Conservation (phyloP, 331 rosid genomes). For the Arachis monticola region DNA sequence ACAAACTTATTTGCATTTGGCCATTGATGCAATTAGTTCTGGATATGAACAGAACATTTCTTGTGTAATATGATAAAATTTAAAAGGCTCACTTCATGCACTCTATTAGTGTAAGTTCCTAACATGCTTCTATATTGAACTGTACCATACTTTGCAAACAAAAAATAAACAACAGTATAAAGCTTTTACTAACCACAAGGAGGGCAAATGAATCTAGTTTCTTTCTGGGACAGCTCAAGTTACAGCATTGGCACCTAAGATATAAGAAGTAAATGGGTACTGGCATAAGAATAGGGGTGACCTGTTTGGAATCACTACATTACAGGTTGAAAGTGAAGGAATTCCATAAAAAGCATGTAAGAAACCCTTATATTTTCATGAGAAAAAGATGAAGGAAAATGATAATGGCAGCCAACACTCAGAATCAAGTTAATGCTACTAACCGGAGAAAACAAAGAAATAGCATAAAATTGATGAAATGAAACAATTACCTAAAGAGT, state of each 20-base stretch:
- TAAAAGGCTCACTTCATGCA: not conserved
- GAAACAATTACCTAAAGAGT: not conserved
- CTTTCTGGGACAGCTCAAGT: slow-evolving; percentile 29
- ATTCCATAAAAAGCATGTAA: slow-evolving; percentile 32
- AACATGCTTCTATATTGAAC: slow-evolving; percentile 3
- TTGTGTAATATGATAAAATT: slow-evolving; percentile 10
- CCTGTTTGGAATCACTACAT: slow-evolving; percentile 25
- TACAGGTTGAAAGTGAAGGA: slow-evolving; percentile 26
- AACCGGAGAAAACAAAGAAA: slow-evolving; percentile 13
- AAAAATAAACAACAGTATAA: slow-evolving; percentile 9
- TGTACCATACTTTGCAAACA: slow-evolving; percentile 3
- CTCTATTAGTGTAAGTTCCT: too few relatives aligned
- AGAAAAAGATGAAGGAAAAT: slow-evolving; percentile 22
- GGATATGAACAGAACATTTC: slow-evolving; percentile 26
- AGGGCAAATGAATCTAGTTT: slow-evolving; percentile 5
- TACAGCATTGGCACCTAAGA: slow-evolving; percentile 3
- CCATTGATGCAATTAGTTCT: slow-evolving; percentile 7
- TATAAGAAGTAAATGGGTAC: slow-evolving; percentile 13
- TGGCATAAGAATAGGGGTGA: slow-evolving; percentile 43
- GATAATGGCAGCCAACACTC: slow-evolving; percentile 1
- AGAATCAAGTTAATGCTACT: slow-evolving; percentile 13
- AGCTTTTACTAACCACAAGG: slow-evolving; percentile 15
- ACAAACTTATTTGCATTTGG: slow-evolving; percentile 14
- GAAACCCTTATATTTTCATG: slow-evolving; percentile 21
- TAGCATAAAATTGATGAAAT: slow-evolving; percentile 9